A percentile compares a stretch with the other conserved stretches of the same genome.
Evolutionary conservation across 1,139 yeast genomes (phyloP).

Genomic region (Yamadazyma kanchanaburiensis): DNA sequence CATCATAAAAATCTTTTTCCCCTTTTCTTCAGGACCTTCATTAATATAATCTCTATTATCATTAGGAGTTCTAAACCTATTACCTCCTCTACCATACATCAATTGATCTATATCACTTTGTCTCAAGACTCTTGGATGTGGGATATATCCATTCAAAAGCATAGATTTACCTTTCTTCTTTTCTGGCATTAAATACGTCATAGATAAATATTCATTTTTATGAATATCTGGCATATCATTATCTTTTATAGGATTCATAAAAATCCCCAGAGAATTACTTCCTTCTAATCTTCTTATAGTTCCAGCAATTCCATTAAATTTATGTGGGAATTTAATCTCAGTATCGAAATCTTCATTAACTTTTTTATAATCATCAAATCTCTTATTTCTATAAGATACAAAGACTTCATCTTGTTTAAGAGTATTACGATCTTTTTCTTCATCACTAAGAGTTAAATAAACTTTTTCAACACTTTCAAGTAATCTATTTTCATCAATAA

Average conservation of each 20-base stretch:
- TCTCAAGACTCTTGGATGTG: slow-evolving; percentile 58
- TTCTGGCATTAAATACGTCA: slow-evolving; percentile 56
- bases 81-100: slow-evolving; percentile 35
- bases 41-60: slow-evolving; percentile 40
- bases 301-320: slow-evolving; percentile 67
- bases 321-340: slow-evolving; percentile 39
- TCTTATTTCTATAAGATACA: slow-evolving; percentile 55
- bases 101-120: slow-evolving; percentile 70
- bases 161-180: slow-evolving; percentile 67
- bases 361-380: slow-evolving; percentile 35
- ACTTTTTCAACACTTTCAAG: slow-evolving; percentile 62
- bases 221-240: slow-evolving; percentile 58
- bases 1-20: slow-evolving; percentile 28
- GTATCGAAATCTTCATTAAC: slow-evolving; percentile 26
- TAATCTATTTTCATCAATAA: slow-evolving; percentile 80
- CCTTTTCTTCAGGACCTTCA: slow-evolving; percentile 41
- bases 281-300: slow-evolving; percentile 40
- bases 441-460: slow-evolving; percentile 61
- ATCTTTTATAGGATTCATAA: slow-evolving; percentile 60
- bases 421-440: slow-evolving; percentile 69
- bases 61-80: slow-evolving; percentile 29
- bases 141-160: slow-evolving; percentile 75
- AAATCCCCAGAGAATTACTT: slow-evolving; percentile 45
- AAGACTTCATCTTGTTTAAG: slow-evolving; percentile 60
- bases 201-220: slow-evolving; percentile 51